Percentiles rank a stretch among this genome's conserved stretches.
These are phyloP conservation scores for Alternaria incomplexa DNA, from an alignment of 2,329 filamentous ascomycete species.

Conservation along the genomic window DNA sequence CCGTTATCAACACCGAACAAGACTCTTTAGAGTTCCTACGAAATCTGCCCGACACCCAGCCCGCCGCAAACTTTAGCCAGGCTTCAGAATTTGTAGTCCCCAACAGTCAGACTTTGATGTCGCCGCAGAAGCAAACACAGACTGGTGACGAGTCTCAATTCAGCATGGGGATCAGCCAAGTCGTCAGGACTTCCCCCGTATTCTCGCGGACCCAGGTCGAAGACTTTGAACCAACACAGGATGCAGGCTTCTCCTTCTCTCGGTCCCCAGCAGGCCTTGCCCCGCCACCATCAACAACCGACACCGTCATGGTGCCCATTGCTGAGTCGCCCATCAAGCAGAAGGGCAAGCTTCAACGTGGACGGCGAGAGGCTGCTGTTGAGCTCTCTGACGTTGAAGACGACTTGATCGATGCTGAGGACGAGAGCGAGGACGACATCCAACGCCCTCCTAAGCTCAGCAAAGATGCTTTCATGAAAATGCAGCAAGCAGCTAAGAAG, in stretches of 20 bases:
- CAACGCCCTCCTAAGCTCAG: slow-evolving; percentile 44
- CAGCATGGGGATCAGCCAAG: slow-evolving; percentile 45
- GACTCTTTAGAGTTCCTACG: slow-evolving; percentile 60
- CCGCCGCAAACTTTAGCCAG: slow-evolving; percentile 61
- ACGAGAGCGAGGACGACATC: slow-evolving; percentile 34
- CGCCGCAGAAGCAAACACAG: slow-evolving; percentile 34
- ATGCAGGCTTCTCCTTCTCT: slow-evolving; percentile 75
- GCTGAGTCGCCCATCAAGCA: slow-evolving; percentile 71
- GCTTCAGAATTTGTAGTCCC: slow-evolving; percentile 64
- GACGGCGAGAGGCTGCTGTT: slow-evolving; percentile 48
- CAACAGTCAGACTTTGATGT: slow-evolving; percentile 59
- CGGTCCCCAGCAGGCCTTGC: slow-evolving; percentile 69
- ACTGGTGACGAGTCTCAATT: slow-evolving; percentile 28
- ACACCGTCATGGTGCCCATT: slow-evolving; percentile 66
- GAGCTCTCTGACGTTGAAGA: slow-evolving; percentile 56
- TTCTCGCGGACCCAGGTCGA: slow-evolving; percentile 66
- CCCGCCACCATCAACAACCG: slow-evolving; percentile 71
- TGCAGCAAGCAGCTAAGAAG: slow-evolving; percentile 70
- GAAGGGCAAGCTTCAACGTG: slow-evolving; percentile 62
- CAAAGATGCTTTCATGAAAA: slow-evolving; percentile 68
- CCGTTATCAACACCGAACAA: slow-evolving; percentile 46
- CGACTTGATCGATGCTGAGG: slow-evolving; percentile 35
- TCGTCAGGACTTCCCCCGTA: slow-evolving; percentile 37
- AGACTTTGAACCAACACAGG: slow-evolving; percentile 79
- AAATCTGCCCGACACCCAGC: slow-evolving; percentile 63